Base-by-base conservation (phyloP, 345 rosid genomes). In the Rhizophora mangle region DNA sequence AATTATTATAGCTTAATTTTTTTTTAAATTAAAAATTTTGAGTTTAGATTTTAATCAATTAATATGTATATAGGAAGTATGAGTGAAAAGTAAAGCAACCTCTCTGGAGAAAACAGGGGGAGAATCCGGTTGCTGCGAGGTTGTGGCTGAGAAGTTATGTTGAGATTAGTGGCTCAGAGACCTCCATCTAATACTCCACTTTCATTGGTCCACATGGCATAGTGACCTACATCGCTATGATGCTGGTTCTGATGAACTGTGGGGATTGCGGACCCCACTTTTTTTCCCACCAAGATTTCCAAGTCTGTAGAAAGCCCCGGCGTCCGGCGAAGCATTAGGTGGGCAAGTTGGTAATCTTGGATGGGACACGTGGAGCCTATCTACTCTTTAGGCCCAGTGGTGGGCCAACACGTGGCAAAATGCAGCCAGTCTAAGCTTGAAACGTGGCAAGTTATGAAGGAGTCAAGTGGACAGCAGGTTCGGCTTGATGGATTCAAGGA, bases 111-210 rank as follows among this genome's bases (percentile, higher is more conserved):
- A 24, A 75, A 43, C 31, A n/a, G 20, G 22, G 26, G 22, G 32
- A n/a, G 31, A 29, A 1, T 7, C 32, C 1, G 5, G 52, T 20
- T 37, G 3, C 53, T 8, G 51, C 11, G 49, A 75, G 9, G 52
- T 78, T 70, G 86, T 82, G 92, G 92, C 78, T 79, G 65, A 77
- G 67, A 80, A 74, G 47, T 15, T 19, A 65, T 4, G 67, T 6
- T 32, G 59, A 37, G 31, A 71, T 67, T 82, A 62, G 91, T 85
- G 87, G 87, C 64, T 70, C 71, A 69, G 47, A 74, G 3, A 11
- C 24, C 78, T 60, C 84, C 85, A 85, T 87, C 87, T 71, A 82
- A 85, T 82, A 60, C 81, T 61, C 18, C 5, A 22, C 7, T 46
- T 32, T 59, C 53, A 78, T 80, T 74, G 68, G 71, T 32, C 82